Conservation (phyloP, 106 monocot species). For the Hemerocallis citrina region DNA sequence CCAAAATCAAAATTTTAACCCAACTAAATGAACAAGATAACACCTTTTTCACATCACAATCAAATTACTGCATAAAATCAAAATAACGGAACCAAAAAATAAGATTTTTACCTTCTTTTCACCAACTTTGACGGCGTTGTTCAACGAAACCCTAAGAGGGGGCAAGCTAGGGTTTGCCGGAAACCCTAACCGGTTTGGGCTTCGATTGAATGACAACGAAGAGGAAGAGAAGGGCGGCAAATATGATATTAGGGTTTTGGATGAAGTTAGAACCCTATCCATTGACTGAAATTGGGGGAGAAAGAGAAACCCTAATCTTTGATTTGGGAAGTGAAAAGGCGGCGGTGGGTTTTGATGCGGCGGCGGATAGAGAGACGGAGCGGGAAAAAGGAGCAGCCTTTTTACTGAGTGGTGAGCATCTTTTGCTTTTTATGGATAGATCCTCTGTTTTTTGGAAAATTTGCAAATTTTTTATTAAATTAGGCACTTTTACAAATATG, state of each 20-base stretch:
- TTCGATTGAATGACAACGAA: background rate
- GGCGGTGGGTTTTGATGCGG: too few species aligned
- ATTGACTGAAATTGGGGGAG: too few species aligned
- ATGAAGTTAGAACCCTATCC: constrained; percentile 1
- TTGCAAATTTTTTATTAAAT: too few species aligned
- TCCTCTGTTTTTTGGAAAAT: too few species aligned
- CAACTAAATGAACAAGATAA: background rate
- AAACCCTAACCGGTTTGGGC: constrained; percentile 2
- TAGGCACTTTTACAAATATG: too few species aligned
- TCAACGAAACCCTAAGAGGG: constrained; percentile 9
- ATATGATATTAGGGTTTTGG: background rate
- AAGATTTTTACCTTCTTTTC: background rate
- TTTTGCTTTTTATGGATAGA: too few species aligned
- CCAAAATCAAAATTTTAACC: background rate
- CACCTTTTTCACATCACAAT: background rate
- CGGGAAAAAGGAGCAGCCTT: too few species aligned
- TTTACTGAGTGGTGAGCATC: too few species aligned
- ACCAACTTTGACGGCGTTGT: background rate
- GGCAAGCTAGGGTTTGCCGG: background rate
- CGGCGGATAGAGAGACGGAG: too few species aligned
- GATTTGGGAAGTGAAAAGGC: too few species aligned
- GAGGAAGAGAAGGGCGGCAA: background rate
- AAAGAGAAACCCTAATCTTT: too few species aligned
- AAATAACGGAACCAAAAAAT: background rate
- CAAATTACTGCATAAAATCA: background rate